Percentiles rank a stretch among this genome's conserved stretches.
phyloP scores from a whole-genome alignment of 768 basidiomycete genomes.

The Mrakia frigida region DNA sequence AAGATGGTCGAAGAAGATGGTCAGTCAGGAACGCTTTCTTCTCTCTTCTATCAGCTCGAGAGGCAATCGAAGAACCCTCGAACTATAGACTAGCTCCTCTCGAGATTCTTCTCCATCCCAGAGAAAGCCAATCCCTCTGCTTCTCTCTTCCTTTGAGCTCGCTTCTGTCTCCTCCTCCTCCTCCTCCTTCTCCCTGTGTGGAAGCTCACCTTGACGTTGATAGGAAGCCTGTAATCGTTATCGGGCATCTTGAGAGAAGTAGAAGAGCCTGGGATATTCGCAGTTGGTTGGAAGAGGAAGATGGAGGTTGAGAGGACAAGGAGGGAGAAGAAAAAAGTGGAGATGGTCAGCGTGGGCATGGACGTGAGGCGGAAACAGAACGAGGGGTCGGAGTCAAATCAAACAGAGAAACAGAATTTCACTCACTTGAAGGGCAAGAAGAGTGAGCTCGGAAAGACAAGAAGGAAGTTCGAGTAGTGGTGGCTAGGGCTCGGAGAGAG shows the following conservation, averaged over 20 bases:
- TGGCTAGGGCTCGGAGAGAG: background rate
- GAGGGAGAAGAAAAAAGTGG: background rate
- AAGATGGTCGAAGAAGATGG: background rate
- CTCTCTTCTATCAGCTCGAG: no score
- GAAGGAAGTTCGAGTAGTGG: background rate
- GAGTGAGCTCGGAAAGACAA: background rate
- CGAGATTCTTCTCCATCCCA: no score
- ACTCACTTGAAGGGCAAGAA: background rate
- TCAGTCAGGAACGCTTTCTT: background rate
- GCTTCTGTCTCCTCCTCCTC: no score
- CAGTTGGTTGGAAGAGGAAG: no score
- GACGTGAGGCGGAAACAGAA: background rate
- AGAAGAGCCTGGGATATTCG: background rate
- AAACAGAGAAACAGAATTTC: no score
- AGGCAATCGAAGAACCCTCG: no score
- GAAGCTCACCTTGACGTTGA: slow-evolving; percentile 28
- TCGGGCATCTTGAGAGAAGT: background rate
- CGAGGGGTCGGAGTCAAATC: background rate
- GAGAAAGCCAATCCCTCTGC: background rate
- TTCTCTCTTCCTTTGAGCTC: background rate
- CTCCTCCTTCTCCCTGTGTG: background rate
- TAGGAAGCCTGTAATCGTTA: slow-evolving; percentile 24
- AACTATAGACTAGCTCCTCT: no score
- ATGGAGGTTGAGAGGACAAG: background rate
- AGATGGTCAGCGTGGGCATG: background rate